These are phyloP conservation scores for Alnus rubra DNA, from an alignment of 306 rosid genomes.

Conservation along the genomic window DNA sequence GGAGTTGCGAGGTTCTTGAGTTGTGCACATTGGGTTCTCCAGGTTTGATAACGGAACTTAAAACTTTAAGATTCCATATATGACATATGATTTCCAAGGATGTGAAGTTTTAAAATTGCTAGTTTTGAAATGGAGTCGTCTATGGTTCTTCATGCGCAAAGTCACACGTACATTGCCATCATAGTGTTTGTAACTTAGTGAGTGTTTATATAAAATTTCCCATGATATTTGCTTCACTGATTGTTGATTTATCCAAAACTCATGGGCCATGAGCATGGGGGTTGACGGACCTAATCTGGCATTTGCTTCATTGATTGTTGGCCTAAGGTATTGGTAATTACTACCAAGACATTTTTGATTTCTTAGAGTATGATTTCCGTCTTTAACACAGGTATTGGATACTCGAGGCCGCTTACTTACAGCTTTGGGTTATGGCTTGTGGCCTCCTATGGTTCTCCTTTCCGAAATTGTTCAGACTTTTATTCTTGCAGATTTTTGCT, in stretches of 20 bases:
- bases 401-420: conserved; percentile 61
- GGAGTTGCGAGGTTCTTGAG: conserved; percentile 86
- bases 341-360: not conserved
- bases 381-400: conserved; percentile 53
- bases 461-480: conserved; percentile 77
- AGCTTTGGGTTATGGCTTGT: conserved; percentile 76
- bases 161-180: not conserved
- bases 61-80: conserved; percentile 9
- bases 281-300: not conserved
- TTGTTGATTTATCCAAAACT: not conserved
- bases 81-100: not conserved
- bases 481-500: conserved; percentile 82
- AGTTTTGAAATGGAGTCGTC: not conserved
- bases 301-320: not conserved
- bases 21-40: conserved; percentile 86
- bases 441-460: conserved; percentile 74
- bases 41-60: conserved; percentile 43
- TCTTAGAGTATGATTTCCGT: conserved; percentile 3
- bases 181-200: not conserved
- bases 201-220: not conserved
- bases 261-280: not conserved
- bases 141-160: not conserved
- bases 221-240: not conserved
- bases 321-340: not conserved
- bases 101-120: too few relatives aligned